phyloP scores from a whole-genome alignment of 192 early-diverging fungal genomes.

The Neocallimastix lanati region DNA sequence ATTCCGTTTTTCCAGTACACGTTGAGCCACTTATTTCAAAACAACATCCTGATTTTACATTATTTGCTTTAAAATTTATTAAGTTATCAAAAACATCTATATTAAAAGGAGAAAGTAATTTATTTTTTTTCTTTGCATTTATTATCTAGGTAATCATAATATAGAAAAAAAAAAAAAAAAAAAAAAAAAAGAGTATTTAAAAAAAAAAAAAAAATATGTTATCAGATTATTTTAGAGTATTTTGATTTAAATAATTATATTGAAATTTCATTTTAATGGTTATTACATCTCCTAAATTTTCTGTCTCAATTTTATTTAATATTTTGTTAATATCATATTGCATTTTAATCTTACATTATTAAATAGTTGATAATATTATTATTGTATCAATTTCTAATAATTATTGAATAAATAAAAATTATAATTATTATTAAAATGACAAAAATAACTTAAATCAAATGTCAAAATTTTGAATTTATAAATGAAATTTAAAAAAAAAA shows the following conservation, averaged over 20 bases:
- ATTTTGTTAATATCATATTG: neutral
- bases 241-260: too few species aligned
- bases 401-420: too few species aligned
- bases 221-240: too few species aligned
- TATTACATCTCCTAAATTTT: neutral
- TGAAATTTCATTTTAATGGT: neutral
- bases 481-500: too few species aligned
- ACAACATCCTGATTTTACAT: neutral
- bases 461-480: too few species aligned
- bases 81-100: neutral
- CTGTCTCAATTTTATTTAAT: neutral
- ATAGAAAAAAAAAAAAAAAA: too few species aligned
- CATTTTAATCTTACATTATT: neutral
- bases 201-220: too few species aligned
- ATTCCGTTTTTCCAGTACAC: neutral
- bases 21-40: neutral
- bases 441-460: too few species aligned
- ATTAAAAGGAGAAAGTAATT: neutral
- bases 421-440: too few species aligned
- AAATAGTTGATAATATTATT: too few species aligned
- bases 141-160: neutral
- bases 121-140: neutral
- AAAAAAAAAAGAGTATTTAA: too few species aligned
- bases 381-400: too few species aligned
- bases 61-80: neutral